phyloP scores from a whole-genome alignment of 306 rosid species.

The Quercus bicolor region DNA sequence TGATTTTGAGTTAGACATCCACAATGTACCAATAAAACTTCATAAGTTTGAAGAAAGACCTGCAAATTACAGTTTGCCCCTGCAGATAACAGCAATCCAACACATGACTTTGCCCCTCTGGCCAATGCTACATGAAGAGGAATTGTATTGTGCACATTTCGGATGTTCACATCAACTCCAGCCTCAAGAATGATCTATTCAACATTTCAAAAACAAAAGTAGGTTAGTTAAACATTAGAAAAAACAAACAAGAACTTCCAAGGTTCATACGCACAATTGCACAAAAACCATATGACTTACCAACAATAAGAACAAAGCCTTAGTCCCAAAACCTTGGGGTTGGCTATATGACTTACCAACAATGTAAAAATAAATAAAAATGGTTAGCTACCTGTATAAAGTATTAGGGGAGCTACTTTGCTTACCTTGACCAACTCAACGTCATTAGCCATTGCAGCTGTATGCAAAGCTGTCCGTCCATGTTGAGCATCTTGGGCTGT shows the following conservation, averaged over 20 bases:
- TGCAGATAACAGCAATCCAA: slow-evolving; percentile 80
- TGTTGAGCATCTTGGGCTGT: slow-evolving; percentile 84
- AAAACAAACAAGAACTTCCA: neutral
- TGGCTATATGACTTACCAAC: slow-evolving; percentile 14
- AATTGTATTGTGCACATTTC: slow-evolving; percentile 83
- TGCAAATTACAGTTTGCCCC: slow-evolving; percentile 93
- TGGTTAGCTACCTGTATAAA: slow-evolving; percentile 15
- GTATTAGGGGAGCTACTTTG: slow-evolving; percentile 13
- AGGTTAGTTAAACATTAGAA: neutral
- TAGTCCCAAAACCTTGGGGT: too few species aligned
- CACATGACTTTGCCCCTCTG: slow-evolving; percentile 94
- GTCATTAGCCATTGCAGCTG: slow-evolving; percentile 88
- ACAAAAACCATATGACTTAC: slow-evolving; percentile 7
- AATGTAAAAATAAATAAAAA: neutral
- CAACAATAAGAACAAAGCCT: neutral
- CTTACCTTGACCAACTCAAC: slow-evolving; percentile 82
- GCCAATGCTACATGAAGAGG: slow-evolving; percentile 97
- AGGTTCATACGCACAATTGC: neutral
- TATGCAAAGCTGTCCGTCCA: slow-evolving; percentile 93
- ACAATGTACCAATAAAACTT: slow-evolving; percentile 11
- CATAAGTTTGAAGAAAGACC: slow-evolving; percentile 42
- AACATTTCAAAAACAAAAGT: slow-evolving; percentile 19
- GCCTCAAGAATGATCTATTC: slow-evolving; percentile 84
- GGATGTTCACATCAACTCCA: slow-evolving; percentile 88
- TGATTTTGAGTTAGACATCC: neutral